Percentiles rank a stretch among this genome's conserved stretches.
These are phyloP conservation scores for Plantago major DNA, from an alignment of 257 asterid species.

Conservation along the genomic window DNA sequence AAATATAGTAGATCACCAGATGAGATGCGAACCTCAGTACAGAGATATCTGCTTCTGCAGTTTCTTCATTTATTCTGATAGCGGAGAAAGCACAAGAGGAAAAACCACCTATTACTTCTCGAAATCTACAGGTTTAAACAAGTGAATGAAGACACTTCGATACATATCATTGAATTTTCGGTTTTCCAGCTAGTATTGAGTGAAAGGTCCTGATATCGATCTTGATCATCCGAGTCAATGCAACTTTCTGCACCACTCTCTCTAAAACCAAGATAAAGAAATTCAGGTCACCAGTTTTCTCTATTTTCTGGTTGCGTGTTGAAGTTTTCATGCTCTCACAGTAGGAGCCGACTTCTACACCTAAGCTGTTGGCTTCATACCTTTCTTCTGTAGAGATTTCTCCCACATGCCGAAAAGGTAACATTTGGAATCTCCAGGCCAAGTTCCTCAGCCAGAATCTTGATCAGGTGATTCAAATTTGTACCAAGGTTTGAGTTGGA, in stretches of 20 bases:
- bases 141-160: slow-evolving; percentile 27
- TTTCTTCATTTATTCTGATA: no score
- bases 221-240: slow-evolving; percentile 8
- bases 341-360: no score
- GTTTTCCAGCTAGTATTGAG: slow-evolving; percentile 6
- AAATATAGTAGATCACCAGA: no score
- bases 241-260: slow-evolving; percentile 3
- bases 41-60: no score
- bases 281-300: slow-evolving; percentile 15
- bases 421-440: slow-evolving; percentile 26
- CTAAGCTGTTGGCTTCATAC: not conserved
- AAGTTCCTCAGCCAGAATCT: slow-evolving; percentile 7
- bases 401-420: slow-evolving; percentile 20
- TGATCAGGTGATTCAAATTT: not conserved
- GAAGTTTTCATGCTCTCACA: no score
- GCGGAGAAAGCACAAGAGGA: not conserved
- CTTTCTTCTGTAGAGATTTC: slow-evolving; percentile 5
- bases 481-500: slow-evolving; percentile 12
- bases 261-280: slow-evolving; percentile 2
- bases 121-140: not conserved
- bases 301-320: no score
- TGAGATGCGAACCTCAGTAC: no score
- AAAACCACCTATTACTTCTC: not conserved
- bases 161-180: slow-evolving; percentile 26
- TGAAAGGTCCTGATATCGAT: no score